These are phyloP conservation scores for Plasmodium reichenowi DNA, from an alignment of 169 alveolate genomes.

Conservation along the genomic window DNA sequence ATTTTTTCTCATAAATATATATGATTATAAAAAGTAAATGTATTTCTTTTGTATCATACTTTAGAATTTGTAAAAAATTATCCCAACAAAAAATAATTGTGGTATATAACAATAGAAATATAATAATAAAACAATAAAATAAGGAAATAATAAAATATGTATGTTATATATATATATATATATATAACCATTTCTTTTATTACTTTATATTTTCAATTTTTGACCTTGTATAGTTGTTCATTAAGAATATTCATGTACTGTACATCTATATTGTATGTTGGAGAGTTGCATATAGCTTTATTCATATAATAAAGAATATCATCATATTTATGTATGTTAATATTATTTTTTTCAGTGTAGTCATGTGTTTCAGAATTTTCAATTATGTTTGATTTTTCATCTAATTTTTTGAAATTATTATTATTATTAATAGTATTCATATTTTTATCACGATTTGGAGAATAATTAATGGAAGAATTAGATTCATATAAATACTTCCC, in stretches of 20 bases:
- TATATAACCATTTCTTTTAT: not conserved
- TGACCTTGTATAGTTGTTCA: conserved; percentile 11
- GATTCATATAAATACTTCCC: conserved; percentile 48
- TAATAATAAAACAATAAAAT: no score
- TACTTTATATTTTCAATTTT: not conserved
- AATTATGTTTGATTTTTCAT: not conserved
- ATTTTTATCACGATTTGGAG: not conserved
- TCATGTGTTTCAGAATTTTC: not conserved
- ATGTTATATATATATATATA: no score
- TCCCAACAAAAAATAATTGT: no score
- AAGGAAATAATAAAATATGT: no score
- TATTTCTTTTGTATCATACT: not conserved
- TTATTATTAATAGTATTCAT: not conserved
- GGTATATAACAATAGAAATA: no score
- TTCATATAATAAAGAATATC: conserved; percentile 16
- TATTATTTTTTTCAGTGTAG: not conserved
- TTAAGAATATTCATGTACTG: conserved; percentile 29
- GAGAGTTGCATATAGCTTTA: conserved; percentile 49
- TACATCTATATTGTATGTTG: conserved; percentile 56
- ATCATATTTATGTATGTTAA: conserved; percentile 10
- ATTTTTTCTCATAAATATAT: not conserved
- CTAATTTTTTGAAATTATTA: not conserved
- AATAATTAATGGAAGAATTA: conserved; percentile 18
- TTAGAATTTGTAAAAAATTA: not conserved
- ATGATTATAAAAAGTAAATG: not conserved